Evolutionary conservation across 2,329 filamentous ascomycete genomes (phyloP).

Genomic region (Chaetomiaceae sp.): DNA sequence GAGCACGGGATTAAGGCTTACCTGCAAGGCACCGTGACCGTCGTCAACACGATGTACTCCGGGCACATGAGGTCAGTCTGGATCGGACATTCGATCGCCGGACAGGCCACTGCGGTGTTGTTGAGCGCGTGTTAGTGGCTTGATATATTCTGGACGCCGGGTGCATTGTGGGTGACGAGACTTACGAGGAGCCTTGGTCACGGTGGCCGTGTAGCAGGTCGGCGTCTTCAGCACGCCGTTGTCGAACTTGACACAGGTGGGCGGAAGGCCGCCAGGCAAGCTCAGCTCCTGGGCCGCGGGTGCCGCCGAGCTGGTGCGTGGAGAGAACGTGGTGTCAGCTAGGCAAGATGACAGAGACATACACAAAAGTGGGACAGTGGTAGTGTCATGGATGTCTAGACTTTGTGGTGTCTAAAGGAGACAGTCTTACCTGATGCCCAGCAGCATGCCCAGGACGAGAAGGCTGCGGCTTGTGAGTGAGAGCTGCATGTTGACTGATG

Average conservation of each 20-base stretch:
- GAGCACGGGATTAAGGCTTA: constrained; percentile 1
- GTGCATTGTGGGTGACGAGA: not conserved
- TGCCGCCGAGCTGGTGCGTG: constrained; percentile 11
- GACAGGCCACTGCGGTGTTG: constrained; percentile 1
- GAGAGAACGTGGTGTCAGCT: not conserved
- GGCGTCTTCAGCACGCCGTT: constrained; percentile 9
- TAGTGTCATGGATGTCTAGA: not conserved
- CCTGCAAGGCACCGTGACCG: constrained; percentile 31
- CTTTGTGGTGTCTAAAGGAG: not conserved
- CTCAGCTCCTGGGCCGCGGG: constrained; percentile 6
- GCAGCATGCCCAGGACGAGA: constrained; percentile 10
- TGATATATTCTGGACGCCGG: too few species aligned
- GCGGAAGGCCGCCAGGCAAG: constrained; percentile 5
- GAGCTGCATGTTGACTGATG: constrained; percentile 11
- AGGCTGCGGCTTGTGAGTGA: constrained; percentile 3
- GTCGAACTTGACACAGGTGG: constrained; percentile 3
- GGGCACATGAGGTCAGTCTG: constrained; percentile 27
- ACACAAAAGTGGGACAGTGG: too few species aligned
- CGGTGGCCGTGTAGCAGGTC: constrained; percentile 26
- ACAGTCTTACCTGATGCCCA: constrained; percentile 8
- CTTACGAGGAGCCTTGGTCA: constrained; percentile 14
- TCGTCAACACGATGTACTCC: constrained; percentile 28
- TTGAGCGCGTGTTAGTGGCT: too few species aligned
- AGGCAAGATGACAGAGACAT: not conserved
- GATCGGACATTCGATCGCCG: constrained; percentile 3